Evolutionary conservation across 768 basidiomycete genomes (phyloP), one percentile per base, ranked within the genome.

Genomic region (Pilatotrama ljubarskyi): DNA sequence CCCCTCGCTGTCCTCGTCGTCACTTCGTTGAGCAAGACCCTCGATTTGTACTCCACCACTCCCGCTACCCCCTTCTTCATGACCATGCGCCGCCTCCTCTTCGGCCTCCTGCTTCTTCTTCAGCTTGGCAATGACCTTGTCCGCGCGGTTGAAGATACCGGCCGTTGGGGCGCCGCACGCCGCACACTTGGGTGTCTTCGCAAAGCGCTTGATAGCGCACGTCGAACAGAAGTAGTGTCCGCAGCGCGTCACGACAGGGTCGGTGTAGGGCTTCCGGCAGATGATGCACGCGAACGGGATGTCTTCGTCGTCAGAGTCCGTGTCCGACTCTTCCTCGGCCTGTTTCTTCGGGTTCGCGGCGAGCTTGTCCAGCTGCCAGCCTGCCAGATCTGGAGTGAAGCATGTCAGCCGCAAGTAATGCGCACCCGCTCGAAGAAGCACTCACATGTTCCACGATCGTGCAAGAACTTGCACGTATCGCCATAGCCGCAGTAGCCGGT

Each of bases 401-500:
- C 29, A 18, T 20, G 53, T 52, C 38, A 59, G 67, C 77, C 74
- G 47, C 17, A 58, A 51, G 20, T 13, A 36, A 54, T 54, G 42
- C 63, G 43, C 24, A 62, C 37, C n/a, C 46, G 49, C 14, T 18
- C 63, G 58, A 46, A 43, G 38, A 37, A 46, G 47, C 25, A 85
- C 90, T 72, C 68, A 92, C 91, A 94, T 36, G 92, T 94, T 58
- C 96, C 95, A 69, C 96, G 88, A 75, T 98, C 97, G 76, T 98
- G 97, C 72, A 98, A 81, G 79, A 98, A 98, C 81, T 98, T 98
- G 76, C 97, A 99, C 3, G 94, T 95, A 75, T 99, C 97, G 29
- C 97, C 97, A 73, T 96, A 99, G 20, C 97, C 97, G 74, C 97
- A 99, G 72, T 93, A 99, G 0, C 97, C 97, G 51, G 97, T 99